Evolutionary conservation across 1,139 yeast species (phyloP), one percentile per base, ranked within the genome.

Genomic region (Geotrichum candidum): DNA sequence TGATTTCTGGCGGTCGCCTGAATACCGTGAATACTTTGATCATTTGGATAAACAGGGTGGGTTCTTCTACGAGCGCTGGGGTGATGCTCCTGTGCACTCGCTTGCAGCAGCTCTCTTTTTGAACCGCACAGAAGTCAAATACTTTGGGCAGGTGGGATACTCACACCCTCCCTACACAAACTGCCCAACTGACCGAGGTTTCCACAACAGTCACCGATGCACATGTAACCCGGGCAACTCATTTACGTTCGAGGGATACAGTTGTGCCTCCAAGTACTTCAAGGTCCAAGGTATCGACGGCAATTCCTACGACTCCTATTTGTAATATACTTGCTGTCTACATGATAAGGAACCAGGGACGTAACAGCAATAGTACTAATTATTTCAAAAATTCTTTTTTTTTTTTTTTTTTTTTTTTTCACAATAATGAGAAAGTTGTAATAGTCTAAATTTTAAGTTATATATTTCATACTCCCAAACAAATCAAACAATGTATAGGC

Each of bases 1-100:
- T 73, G 81, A 84, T 61, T 82, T 89, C 70, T 89, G 90, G 89
- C 82, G 96, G 73, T 76, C 84, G 29, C 83, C 86, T 59, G 89
- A 89, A 22, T 89, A 88, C 73, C 74, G 77, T 60, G 80, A 81
- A 58, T 89, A 86, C 74, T 90, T 89, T 68, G 87, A 87, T 45
- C 78, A 80, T 70, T 81, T 89, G 68, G 96, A 89, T 73, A 76
- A 83, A 67, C 82, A 88, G 18, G 96, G 96, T 70, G 96, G 96
- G 4, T 90, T 90, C 77, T 90, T 87, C 76, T 90, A 90, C 73
- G 96, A 90, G 77, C 82, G 96, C 73, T 90, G 96, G 96, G 96
- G 96, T 64, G 96, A 89, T 75, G 96, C 96, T 13, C 96, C 96
- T 50, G 86, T 90, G 51, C 96, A 90, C 73, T 87, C 96, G 15